Conservation (phyloP, 2,329 filamentous ascomycete species). For the Cercospora zeae-maydis region DNA sequence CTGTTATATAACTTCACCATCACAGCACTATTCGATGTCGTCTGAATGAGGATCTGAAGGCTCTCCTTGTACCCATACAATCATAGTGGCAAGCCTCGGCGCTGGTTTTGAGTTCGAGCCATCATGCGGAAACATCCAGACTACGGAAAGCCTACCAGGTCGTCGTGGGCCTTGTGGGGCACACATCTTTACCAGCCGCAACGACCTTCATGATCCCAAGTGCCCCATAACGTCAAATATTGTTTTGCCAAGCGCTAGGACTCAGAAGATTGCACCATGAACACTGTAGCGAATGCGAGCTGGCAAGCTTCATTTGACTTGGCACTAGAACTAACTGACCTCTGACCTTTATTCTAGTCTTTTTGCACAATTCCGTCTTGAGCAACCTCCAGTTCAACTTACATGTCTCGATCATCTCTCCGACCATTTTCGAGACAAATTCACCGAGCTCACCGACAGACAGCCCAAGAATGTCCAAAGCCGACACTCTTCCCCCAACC, state of each 20-base stretch:
- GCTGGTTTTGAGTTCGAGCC: slow-evolving; percentile 2
- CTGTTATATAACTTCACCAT: neutral
- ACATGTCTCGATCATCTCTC: no score
- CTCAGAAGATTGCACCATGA: neutral
- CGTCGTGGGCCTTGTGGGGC: no score
- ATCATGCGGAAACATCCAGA: slow-evolving; percentile 1
- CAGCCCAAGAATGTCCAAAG: neutral
- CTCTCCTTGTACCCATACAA: no score
- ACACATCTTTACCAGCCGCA: neutral
- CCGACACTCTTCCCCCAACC: neutral
- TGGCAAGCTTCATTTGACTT: neutral
- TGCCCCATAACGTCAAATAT: no score
- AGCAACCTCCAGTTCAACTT: no score
- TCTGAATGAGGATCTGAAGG: neutral
- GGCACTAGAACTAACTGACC: neutral
- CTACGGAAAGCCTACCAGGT: neutral
- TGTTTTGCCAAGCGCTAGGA: neutral
- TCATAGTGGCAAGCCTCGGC: neutral
- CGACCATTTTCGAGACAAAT: no score
- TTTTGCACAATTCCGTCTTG: neutral
- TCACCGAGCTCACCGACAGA: no score
- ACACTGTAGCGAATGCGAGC: neutral
- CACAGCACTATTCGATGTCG: neutral
- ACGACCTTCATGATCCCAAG: neutral
- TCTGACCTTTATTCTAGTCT: no score